Percentiles rank a stretch among this genome's conserved stretches.
Evolutionary conservation across 108 stramenopile species (phyloP).

Genomic region (Pseudonitzschia pungens): DNA sequence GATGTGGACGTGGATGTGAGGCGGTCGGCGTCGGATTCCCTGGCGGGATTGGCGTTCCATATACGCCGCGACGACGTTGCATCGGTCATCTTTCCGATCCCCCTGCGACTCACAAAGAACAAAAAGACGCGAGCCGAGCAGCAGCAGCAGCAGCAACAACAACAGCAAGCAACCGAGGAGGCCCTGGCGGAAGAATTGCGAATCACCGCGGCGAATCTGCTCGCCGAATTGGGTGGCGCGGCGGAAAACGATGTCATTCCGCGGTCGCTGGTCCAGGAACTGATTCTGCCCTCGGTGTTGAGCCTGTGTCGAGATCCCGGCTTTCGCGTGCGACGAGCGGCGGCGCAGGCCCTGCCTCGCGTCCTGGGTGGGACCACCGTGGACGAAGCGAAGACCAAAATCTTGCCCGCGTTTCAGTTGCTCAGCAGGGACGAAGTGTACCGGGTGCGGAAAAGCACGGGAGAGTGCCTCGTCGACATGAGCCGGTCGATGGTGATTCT

Average conservation of each 20-base stretch:
- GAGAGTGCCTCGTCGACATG: conserved; percentile 86
- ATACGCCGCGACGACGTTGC: conserved; percentile 62
- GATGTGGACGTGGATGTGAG: conserved; percentile 84
- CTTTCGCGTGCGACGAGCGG: conserved; percentile 92
- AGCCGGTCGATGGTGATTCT: conserved; percentile 65
- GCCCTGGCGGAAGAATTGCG: conserved; percentile 82
- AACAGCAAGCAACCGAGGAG: conserved; percentile 34
- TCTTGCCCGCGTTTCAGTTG: conserved; percentile 89
- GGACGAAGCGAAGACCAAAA: conserved; percentile 64
- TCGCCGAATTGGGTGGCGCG: conserved; percentile 83
- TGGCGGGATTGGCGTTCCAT: conserved; percentile 70
- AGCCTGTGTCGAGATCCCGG: conserved; percentile 89
- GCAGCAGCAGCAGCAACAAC: not conserved
- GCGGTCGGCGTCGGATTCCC: conserved; percentile 71
- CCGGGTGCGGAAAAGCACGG: conserved; percentile 83
- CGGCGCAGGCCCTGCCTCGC: conserved; percentile 90
- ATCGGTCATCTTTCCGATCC: conserved; percentile 60
- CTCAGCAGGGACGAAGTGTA: conserved; percentile 93
- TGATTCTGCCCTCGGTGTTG: conserved; percentile 81
- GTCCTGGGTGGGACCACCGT: conserved; percentile 85
- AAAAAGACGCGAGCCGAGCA: conserved; percentile 20
- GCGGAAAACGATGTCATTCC: conserved; percentile 43
- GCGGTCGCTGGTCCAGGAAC: conserved; percentile 38
- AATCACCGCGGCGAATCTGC: conserved; percentile 90
- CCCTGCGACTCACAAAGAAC: conserved; percentile 54